phyloP scores from a whole-genome alignment of 2,329 filamentous ascomycete species.

The Apiospora aurea region DNA sequence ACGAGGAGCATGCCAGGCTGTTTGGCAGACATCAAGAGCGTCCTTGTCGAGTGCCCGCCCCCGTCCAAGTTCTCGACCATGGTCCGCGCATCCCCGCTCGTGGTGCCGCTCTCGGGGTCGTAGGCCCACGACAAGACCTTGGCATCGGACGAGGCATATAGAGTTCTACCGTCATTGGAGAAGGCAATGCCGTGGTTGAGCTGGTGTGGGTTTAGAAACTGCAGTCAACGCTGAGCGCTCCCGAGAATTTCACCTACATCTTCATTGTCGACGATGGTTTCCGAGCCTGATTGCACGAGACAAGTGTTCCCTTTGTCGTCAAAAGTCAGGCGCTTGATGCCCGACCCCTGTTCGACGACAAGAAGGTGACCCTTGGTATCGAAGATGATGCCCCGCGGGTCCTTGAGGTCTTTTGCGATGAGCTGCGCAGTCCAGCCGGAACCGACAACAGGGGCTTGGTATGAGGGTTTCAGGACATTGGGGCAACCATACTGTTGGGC shows the following conservation, averaged over 20 bases:
- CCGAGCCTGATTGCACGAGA: slow-evolving; percentile 37
- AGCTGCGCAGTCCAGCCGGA: slow-evolving; percentile 30
- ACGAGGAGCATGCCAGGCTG: slow-evolving; percentile 67
- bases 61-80: slow-evolving; percentile 69
- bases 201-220: slow-evolving; percentile 38
- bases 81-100: slow-evolving; percentile 51
- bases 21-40: slow-evolving; percentile 66
- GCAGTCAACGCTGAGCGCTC: neutral
- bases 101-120: slow-evolving; percentile 55
- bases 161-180: slow-evolving; percentile 57
- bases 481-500: slow-evolving; percentile 18
- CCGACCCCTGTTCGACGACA: slow-evolving; percentile 41
- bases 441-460: slow-evolving; percentile 28
- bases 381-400: slow-evolving; percentile 44
- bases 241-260: slow-evolving; percentile 20
- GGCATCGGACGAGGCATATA: slow-evolving; percentile 64
- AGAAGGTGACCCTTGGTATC: slow-evolving; percentile 47
- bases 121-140: slow-evolving; percentile 71
- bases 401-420: slow-evolving; percentile 33
- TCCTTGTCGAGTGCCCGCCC: slow-evolving; percentile 69
- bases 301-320: slow-evolving; percentile 39
- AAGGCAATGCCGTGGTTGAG: slow-evolving; percentile 64
- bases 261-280: slow-evolving; percentile 24
- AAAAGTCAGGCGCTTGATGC: slow-evolving; percentile 44
- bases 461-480: slow-evolving; percentile 26